These are phyloP conservation scores for Monilinia aucupariae DNA, from an alignment of 2,329 filamentous ascomycete genomes.

Conservation along the genomic window DNA sequence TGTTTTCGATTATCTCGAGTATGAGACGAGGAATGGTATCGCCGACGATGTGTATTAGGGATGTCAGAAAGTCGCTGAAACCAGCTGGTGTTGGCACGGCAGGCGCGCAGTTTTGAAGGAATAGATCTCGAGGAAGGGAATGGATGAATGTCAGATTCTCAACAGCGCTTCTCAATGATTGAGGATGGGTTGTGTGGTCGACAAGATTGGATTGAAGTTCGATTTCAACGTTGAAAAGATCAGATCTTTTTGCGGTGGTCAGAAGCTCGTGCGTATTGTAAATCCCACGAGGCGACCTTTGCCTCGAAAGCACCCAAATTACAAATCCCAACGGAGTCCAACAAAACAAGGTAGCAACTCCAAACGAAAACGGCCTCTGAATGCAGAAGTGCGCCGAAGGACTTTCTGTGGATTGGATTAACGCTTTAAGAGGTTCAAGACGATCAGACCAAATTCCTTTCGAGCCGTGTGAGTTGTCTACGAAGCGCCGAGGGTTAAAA, in stretches of 20 bases:
- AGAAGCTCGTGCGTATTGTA: constrained; percentile 16
- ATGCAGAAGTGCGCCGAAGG: not conserved
- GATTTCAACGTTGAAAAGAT: constrained; percentile 11
- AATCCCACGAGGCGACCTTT: not conserved
- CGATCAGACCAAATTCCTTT: not conserved
- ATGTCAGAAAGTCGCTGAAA: not conserved
- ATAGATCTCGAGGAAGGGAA: not conserved
- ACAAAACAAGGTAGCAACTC: not conserved
- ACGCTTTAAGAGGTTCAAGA: not conserved
- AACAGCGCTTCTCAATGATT: constrained; percentile 5
- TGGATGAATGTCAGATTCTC: not conserved
- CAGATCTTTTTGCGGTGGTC: constrained; percentile 9
- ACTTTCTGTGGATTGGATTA: not conserved
- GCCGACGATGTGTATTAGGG: constrained; percentile 1
- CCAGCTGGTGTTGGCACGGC: constrained; percentile 1
- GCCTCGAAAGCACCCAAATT: constrained; percentile 8
- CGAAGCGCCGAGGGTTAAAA: constrained; percentile 18
- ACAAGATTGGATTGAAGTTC: constrained; percentile 5
- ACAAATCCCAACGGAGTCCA: not conserved
- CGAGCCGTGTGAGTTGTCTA: constrained; percentile 16
- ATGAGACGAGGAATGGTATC: not conserved
- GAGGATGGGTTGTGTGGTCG: not conserved
- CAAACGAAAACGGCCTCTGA: not conserved
- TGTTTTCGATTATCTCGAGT: not conserved
- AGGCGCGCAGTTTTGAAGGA: constrained; percentile 5